Base-by-base conservation (phyloP, 2,329 filamentous ascomycete species). In the Hymenoscyphus salicellus region DNA sequence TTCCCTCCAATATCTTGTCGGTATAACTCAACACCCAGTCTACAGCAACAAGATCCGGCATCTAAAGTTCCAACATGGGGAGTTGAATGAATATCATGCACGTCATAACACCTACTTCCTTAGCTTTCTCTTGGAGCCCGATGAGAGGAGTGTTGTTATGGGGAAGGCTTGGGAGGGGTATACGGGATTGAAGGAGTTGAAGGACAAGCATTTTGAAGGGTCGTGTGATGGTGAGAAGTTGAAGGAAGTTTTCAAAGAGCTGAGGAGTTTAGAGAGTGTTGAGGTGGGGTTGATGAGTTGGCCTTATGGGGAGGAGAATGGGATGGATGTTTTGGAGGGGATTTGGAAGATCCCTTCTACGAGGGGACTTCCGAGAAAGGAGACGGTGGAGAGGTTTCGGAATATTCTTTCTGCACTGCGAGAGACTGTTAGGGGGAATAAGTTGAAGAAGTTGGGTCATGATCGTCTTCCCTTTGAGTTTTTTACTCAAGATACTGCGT, bases 81-180 rank as follows among this genome's bases (percentile, higher is more conserved):
- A 74, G 58, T 43, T 74, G 7, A 71, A 74, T 58, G 72, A 75
- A 56, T 73, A 71, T 55, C 70, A 74, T n/a, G 70, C 70, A 20
- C 66, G 72, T 8, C 70, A 72, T 36, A 75, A 76, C 64, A 64
- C 69, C 41, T 70, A 74, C 64, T 69, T 76, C 66, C 32, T 72
- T 26, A 61, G 72, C 58, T 70, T 71, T 46, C 66, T 70, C 43
- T 64, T 71, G 57, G 70, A 74, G 16, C 66, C 70, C 2, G 71
- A 71, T 55, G 66, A 66, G 32, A 71, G 73, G 16, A 66, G 69
- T 26, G 70, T 74, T 41, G 67, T 71, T 14, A 71, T 72, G 64
- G 69, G 71, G n/a, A 67, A 72, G n/a, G 70, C 72, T 17, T 75
- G 75, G 72, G 66, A 68, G 2, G 68, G 71, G 20, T 76, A 76